Evolutionary conservation across 495 filamentous ascomycete genomes (phyloP).

Genomic region (Podospora appendiculata): DNA sequence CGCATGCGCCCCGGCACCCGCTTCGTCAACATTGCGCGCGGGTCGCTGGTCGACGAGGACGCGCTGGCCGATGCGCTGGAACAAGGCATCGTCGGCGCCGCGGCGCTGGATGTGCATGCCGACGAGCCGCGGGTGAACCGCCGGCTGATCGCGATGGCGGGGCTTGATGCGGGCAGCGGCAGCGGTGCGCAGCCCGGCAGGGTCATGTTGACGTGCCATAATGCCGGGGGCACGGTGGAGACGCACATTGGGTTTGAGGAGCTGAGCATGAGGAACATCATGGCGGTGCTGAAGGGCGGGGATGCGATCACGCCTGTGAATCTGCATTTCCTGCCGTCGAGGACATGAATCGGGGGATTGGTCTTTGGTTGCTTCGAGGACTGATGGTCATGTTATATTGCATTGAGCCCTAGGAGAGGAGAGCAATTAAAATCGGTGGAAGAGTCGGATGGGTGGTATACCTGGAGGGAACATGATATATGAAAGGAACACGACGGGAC

Average conservation of each 20-base stretch:
- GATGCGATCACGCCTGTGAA: conserved; percentile 61
- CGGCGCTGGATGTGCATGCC: conserved; percentile 63
- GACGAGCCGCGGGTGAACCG: conserved; percentile 46
- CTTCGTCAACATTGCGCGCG: conserved; percentile 68
- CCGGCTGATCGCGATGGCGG: conserved; percentile 40
- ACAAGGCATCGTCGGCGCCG: conserved; percentile 39
- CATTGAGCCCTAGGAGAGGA: too few relatives aligned
- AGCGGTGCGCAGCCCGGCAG: conserved; percentile 9
- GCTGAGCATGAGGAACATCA: conserved; percentile 64
- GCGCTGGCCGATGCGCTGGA: conserved; percentile 59
- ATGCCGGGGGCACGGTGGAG: conserved; percentile 65
- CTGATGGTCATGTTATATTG: too few relatives aligned
- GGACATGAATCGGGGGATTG: background rate
- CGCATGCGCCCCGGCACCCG: conserved; percentile 49
- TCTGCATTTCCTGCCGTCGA: conserved; percentile 37
- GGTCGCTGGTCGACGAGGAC: conserved; percentile 61
- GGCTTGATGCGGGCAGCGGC: background rate
- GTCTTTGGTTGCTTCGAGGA: background rate
- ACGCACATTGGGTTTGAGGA: conserved; percentile 66
- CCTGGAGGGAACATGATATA: too few relatives aligned
- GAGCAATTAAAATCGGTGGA: too few relatives aligned
- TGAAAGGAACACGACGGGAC: too few relatives aligned
- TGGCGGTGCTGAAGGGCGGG: conserved; percentile 46
- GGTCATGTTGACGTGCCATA: conserved; percentile 61
- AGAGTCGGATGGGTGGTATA: too few relatives aligned